Conservation (phyloP, 2,329 filamentous ascomycete species). For the Trichophaea hybrida region DNA sequence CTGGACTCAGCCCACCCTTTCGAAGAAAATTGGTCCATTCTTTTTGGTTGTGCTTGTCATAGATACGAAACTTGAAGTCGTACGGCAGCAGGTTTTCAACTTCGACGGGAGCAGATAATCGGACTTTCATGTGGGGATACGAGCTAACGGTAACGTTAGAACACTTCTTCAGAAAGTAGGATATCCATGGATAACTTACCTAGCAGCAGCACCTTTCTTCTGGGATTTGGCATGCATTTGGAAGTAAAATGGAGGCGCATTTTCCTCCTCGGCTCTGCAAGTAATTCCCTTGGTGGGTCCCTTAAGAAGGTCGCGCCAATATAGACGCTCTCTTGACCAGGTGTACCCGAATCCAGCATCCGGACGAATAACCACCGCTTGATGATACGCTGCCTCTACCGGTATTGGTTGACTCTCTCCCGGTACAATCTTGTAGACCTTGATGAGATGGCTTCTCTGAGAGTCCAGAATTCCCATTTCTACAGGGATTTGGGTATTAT, state of each 20-base stretch:
- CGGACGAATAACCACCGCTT: constrained; percentile 73
- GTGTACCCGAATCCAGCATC: constrained; percentile 89
- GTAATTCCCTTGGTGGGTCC: constrained; percentile 73
- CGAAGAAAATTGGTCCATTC: constrained; percentile 98
- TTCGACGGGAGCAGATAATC: constrained; percentile 81
- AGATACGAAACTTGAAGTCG: constrained; percentile 98
- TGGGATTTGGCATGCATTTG: constrained; percentile 82
- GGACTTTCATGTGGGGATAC: constrained; percentile 90
- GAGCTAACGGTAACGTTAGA: constrained; percentile 36
- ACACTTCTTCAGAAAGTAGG: neutral
- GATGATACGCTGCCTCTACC: constrained; percentile 80
- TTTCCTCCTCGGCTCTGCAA: constrained; percentile 72
- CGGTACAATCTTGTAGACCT: constrained; percentile 93
- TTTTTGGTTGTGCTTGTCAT: constrained; percentile 95
- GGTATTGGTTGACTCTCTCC: constrained; percentile 81
- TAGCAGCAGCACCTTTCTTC: constrained; percentile 65
- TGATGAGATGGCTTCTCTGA: constrained; percentile 75
- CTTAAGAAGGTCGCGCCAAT: constrained; percentile 84
- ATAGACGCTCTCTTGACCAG: constrained; percentile 79
- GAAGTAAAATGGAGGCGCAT: constrained; percentile 82
- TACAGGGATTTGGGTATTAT: constrained; percentile 89
- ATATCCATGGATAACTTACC: constrained; percentile 34
- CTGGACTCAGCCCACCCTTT: constrained; percentile 90
- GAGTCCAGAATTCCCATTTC: constrained; percentile 84
- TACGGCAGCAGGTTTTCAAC: constrained; percentile 90